phyloP scores from a whole-genome alignment of 2,329 filamentous ascomycete genomes.

The Hypoxylon sp. region DNA sequence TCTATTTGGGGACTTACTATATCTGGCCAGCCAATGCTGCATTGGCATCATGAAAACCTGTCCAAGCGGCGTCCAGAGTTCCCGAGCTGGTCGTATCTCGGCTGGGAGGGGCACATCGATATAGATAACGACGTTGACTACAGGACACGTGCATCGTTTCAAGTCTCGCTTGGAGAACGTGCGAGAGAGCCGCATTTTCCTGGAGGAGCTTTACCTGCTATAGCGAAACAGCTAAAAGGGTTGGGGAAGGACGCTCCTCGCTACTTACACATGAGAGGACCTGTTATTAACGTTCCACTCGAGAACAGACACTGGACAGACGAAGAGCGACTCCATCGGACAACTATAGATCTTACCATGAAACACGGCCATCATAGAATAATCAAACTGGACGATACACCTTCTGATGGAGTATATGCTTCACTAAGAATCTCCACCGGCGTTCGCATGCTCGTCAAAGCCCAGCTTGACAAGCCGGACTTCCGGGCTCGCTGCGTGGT shows the following conservation, averaged over 20 bases:
- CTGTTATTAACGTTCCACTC: neutral
- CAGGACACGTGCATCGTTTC: neutral
- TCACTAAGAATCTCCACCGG: neutral
- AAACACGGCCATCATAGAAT: neutral
- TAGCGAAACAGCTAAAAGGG: neutral
- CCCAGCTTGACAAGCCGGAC: neutral
- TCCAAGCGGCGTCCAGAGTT: conserved; percentile 2
- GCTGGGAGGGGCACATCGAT: conserved; percentile 5
- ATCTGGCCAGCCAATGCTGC: neutral
- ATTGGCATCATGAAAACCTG: conserved; percentile 8
- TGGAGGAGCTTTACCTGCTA: neutral
- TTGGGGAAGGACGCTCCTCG: neutral
- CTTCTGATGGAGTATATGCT: neutral
- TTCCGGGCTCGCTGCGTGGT: neutral
- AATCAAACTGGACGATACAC: neutral
- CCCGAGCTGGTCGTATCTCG: conserved; percentile 15
- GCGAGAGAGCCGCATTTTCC: neutral
- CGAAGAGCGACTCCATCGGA: neutral
- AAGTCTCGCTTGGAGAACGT: neutral
- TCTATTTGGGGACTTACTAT: conserved; percentile 8
- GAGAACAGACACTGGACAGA: neutral
- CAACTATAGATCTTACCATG: neutral
- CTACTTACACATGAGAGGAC: neutral
- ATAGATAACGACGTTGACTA: neutral
- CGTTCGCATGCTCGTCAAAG: neutral